Evolutionary conservation across 306 rosid genomes (phyloP), one percentile per base, ranked within the genome.

Genomic region (Parietaria judaica): DNA sequence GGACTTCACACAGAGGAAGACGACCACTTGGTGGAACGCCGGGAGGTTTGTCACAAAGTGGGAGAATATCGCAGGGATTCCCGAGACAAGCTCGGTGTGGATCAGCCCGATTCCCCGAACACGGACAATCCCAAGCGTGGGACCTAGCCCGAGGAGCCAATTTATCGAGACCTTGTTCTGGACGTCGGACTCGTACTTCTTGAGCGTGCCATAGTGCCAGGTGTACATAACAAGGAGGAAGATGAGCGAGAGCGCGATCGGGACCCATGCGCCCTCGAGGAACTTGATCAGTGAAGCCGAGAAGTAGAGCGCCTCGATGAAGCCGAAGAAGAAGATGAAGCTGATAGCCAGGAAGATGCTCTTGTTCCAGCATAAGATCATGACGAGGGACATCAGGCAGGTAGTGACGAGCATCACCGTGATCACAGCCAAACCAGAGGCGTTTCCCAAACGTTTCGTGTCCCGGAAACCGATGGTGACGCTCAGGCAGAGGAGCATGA

Each of bases 211-310:
- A 12, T 88, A 94, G 78, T 94, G 99, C 99, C 99, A 94, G 41
- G 82, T 84, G 52, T 84, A 94, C 99, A 94, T 94, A 64, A 73
- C 70, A 49, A 86, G 5, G 4, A 94, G 86, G 78, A 94, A 94
- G 76, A 86, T 88, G 67, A 94, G 58, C 8, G 99, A 88, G 41
- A 94, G 99, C 14, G 90, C 97, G 61, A 94, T 54, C 7, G 99
- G 99, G 59, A 94, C 95, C 99, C 99, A 94, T 1, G 97, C 99
- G 39, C 99, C 99, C 65, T 94, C 97, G 16, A 74, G 84, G 75
- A 94, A 94, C 80, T 94, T 94, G 74, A 86, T 94, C 75, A 94
- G 87, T 8, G 99, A 86, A 23, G 99, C 99, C 23, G 99, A 88
- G 81, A 94, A 94, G 81, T 94, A 94, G 70, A 94, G 96, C 51